Evolutionary conservation across 306 rosid species (phyloP).

Genomic region (Dalbergia cochinchinensis): DNA sequence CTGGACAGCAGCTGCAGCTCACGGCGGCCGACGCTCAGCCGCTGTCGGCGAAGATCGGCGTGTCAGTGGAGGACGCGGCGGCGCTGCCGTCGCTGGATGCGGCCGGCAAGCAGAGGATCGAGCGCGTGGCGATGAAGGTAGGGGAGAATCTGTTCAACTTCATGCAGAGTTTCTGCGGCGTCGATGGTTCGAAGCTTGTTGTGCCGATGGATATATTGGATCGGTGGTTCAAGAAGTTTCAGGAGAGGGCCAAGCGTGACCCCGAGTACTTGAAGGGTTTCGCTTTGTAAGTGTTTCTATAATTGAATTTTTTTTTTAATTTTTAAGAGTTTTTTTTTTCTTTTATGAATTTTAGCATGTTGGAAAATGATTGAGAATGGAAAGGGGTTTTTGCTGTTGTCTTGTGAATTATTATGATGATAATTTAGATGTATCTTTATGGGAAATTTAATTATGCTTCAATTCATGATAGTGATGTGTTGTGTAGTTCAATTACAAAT

Average conservation of each 20-base stretch:
- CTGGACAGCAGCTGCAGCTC: constrained; percentile 63
- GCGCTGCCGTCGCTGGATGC: constrained; percentile 86
- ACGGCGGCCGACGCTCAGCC: constrained; percentile 68
- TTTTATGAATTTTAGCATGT: neutral
- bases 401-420: constrained; percentile 17
- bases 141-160: constrained; percentile 92
- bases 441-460: neutral
- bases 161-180: constrained; percentile 94
- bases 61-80: constrained; percentile 87
- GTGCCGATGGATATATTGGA: constrained; percentile 97
- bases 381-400: constrained; percentile 11
- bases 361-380: constrained; percentile 12
- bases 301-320: neutral
- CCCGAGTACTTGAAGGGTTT: constrained; percentile 86
- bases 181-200: constrained; percentile 81
- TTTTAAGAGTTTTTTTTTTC: neutral
- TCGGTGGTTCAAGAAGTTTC: constrained; percentile 92
- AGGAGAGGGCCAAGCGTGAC: constrained; percentile 84
- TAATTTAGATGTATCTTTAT: constrained; percentile 14
- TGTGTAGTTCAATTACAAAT: neutral
- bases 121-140: constrained; percentile 79
- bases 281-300: constrained; percentile 47
- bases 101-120: constrained; percentile 66
- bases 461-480: neutral
- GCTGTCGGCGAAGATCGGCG: constrained; percentile 87